A percentile compares a stretch with the other conserved stretches of the same genome.
Evolutionary conservation across 176 grass and related monocot species (phyloP).

Genomic region (Zoysia japonica): DNA sequence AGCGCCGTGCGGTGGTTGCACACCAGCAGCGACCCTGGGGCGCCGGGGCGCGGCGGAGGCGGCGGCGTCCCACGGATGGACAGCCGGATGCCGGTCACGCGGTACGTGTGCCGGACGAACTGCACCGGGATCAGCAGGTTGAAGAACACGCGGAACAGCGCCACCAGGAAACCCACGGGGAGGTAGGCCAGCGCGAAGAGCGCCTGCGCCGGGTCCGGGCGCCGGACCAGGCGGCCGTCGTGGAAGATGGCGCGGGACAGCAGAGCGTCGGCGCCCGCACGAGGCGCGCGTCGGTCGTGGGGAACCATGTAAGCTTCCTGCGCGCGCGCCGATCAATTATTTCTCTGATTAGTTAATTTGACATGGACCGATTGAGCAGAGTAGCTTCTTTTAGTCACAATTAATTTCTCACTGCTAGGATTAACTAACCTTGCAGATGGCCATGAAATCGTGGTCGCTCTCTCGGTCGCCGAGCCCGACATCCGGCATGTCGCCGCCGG

Average conservation of each 20-base stretch:
- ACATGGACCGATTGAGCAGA: no score
- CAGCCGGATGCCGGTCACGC: slow-evolving; percentile 68
- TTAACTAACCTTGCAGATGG: slow-evolving; percentile 67
- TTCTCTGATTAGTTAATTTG: no score
- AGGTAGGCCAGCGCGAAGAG: slow-evolving; percentile 69
- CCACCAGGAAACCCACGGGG: slow-evolving; percentile 59
- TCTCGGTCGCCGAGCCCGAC: slow-evolving; percentile 82
- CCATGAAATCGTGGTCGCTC: slow-evolving; percentile 93
- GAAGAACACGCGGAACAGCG: slow-evolving; percentile 79
- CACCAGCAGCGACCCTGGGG: slow-evolving; percentile 63
- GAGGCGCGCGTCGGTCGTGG: slow-evolving; percentile 41
- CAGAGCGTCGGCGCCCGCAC: slow-evolving; percentile 46
- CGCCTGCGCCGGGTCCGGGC: slow-evolving; percentile 56
- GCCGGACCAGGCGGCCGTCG: slow-evolving; percentile 81
- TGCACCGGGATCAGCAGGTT: slow-evolving; percentile 50
- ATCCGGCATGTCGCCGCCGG: slow-evolving; percentile 46
- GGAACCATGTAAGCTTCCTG: slow-evolving; percentile 95
- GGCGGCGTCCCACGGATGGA: slow-evolving; percentile 57
- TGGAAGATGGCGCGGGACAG: slow-evolving; percentile 67
- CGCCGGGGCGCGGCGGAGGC: slow-evolving; percentile 29
- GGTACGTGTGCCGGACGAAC: slow-evolving; percentile 70
- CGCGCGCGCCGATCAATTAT: neutral
- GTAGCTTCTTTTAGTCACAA: neutral
- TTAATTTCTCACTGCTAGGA: neutral
- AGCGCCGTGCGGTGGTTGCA: slow-evolving; percentile 93